Evolutionary conservation across 78 protist species (phyloP), one percentile per base, ranked within the genome.

Genomic region (Dictyostelium intermedium): DNA sequence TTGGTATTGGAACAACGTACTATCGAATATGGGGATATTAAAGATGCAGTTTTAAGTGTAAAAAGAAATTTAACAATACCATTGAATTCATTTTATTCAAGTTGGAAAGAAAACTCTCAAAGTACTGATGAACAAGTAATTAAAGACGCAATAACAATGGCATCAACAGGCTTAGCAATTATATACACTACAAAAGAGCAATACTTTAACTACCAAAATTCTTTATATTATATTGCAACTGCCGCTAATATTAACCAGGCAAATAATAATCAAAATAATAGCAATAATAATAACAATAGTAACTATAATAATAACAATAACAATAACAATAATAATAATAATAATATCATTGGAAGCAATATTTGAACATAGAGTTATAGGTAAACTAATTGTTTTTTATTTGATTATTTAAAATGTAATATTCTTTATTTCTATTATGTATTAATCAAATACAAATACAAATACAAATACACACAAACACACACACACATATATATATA

Each of bases 291-390:
- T 37, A 27, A 14, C 13, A 66, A 66, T 14, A 66, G 32, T 8
- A 66, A 2, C 74, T 25, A 14, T 1, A 69, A 69, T 9, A 69
- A 14, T 1, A 69, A 69, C 37, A 69, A 69, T 25, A 69, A 9
- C 1, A 69, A 69, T 30, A 69, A 25, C 76, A 69, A 25, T 30
- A 30, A 66, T 5, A 66, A 66, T 5, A 66, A 66, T 27, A 66
- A 4, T 27, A 66, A 11, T 39, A 39, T 39, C 2, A 30, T 79
- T 87, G 13, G 93, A 87, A 45, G 93, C 93, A 27, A 87, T 87
- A 7, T 87, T 87, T 87, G 93, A 87, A 66, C 93, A 87, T 60
- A 76, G 93, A 37, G 85, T 87, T 11, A 79, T 79, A 47, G 84
- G 84, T 79, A n/a, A n/a, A n/a, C n/a, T n/a, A n/a, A n/a, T n/a